Evolutionary conservation across 129 eudicot species (phyloP), one percentile per base, ranked within the genome.

Genomic region (Dittrichia graveolens): DNA sequence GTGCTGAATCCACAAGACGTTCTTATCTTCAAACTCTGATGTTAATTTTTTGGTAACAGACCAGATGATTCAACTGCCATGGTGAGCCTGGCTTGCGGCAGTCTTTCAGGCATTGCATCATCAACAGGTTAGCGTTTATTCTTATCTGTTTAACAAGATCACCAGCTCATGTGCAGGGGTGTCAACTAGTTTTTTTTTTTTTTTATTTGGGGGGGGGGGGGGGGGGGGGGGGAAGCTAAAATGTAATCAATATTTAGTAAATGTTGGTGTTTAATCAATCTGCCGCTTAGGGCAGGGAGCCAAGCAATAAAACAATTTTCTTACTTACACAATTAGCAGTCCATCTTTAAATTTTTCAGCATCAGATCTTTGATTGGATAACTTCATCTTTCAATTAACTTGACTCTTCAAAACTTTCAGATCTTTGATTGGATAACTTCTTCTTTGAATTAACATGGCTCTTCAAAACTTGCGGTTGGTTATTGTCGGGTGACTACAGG

Each of bases 101-200:
- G 98, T 80, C 80, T 93, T 73, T 87, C 98, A 47, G 98, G 98
- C 78, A 83, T 93, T 75, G 96, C 96, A 44, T 82, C 98, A 83
- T 93, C 98, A 66, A 83, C 98, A 83, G 98, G 98, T 93, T 77
- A 77, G 90, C 74, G 45, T 69, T 61, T 63, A 14, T 12, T 38
- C 3, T 6, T 60, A 73, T 58, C 52, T 40, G 40, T 43, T 18
- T 41, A 8, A 19, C 14, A 24, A 24, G 31, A 24, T 24, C 31
- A 24, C 31, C 31, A 24, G 31, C 31, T 24, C 31, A 24, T 24
- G 31, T 24, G 31, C 31, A 24, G 31, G 2, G 31, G 31, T 24
- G 31, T 24, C 31, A 24, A 24, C 31, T 24, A n/a, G n/a, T n/a
- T n/a, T n/a, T n/a, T n/a, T n/a, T n/a, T n/a, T n/a, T n/a, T n/a